Percentiles rank a stretch among this genome's conserved stretches.
phyloP scores from a whole-genome alignment of 371 early-diverging fungal species.

The Apophysomyces trapeziformis region DNA sequence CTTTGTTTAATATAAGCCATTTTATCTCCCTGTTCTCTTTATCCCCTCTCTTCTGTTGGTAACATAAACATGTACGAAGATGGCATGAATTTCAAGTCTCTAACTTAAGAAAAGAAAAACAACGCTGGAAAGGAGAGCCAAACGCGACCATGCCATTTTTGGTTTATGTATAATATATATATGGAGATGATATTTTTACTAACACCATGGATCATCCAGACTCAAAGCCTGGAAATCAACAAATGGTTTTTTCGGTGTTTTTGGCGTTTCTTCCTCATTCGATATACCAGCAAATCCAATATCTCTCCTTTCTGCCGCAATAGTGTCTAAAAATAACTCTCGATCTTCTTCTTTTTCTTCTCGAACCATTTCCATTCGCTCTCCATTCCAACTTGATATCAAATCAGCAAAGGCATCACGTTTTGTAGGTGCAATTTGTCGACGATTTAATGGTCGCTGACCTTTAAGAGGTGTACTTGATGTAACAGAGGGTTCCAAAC shows the following conservation, averaged over 20 bases:
- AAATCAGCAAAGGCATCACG: conserved; percentile 51
- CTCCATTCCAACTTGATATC: conserved; percentile 47
- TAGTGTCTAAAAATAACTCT: conserved; percentile 33
- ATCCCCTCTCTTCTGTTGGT: neutral
- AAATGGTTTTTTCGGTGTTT: neutral
- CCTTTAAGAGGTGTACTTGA: conserved; percentile 17
- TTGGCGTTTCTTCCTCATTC: conserved; percentile 13
- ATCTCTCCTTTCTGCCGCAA: conserved; percentile 46
- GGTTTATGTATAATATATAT: too few relatives aligned
- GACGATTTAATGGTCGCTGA: conserved; percentile 4
- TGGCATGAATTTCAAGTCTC: too few relatives aligned
- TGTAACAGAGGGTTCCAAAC: conserved; percentile 9
- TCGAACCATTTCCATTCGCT: conserved; percentile 10
- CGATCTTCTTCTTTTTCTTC: conserved; percentile 21
- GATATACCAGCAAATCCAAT: conserved; percentile 51
- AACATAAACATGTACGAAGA: neutral
- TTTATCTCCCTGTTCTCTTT: neutral
- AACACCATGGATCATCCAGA: conserved; percentile 9
- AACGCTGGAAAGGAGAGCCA: too few relatives aligned
- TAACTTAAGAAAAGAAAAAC: too few relatives aligned
- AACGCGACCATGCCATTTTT: too few relatives aligned
- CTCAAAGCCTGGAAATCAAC: conserved; percentile 3
- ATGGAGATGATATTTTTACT: neutral
- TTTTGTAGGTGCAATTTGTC: conserved; percentile 44
- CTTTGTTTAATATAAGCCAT: conserved; percentile 4